Evolutionary conservation across 192 early-diverging fungal genomes (phyloP).

Genomic region (Mortierella alpina): DNA sequence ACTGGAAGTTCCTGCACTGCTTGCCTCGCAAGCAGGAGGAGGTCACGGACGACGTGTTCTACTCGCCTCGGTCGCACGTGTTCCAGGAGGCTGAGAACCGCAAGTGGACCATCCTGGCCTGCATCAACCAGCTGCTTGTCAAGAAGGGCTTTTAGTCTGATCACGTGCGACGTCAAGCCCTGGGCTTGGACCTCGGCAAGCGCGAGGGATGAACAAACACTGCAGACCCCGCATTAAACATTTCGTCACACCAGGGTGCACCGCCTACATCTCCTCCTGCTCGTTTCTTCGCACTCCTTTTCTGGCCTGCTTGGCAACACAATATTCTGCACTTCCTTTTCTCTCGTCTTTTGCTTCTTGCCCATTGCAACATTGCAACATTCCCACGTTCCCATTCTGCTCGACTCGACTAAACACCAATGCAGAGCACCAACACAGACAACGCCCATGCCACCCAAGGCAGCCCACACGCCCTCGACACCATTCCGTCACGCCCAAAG

Average conservation of each 20-base stretch:
- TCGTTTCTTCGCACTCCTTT: not conserved
- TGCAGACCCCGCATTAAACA: not conserved
- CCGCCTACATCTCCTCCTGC: too few species aligned
- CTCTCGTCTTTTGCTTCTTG: not conserved
- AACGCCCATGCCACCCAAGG: not conserved
- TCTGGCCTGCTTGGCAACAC: not conserved
- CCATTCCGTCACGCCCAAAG: not conserved
- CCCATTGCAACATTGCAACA: not conserved
- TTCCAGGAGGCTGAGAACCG: slow-evolving; percentile 99
- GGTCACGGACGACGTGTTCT: slow-evolving; percentile 97
- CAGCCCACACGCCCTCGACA: not conserved
- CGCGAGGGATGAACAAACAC: not conserved
- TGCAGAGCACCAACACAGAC: not conserved
- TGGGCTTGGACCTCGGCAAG: not conserved
- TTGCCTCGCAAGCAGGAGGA: slow-evolving; percentile 96
- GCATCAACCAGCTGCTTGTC: slow-evolving; percentile 75
- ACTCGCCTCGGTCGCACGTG: slow-evolving; percentile 89
- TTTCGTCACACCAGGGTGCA: too few species aligned
- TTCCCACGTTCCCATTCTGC: not conserved
- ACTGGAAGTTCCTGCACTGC: slow-evolving; percentile 99
- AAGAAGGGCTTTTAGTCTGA: slow-evolving; percentile 60
- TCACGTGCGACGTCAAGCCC: too few species aligned
- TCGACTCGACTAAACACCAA: not conserved
- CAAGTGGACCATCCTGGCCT: slow-evolving; percentile 97
- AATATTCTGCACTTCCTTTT: not conserved